A percentile compares a stretch with the other conserved stretches of the same genome.
Conservation (phyloP, 371 early-diverging fungal species). For the Zopfochytrium polystomum region DNA sequence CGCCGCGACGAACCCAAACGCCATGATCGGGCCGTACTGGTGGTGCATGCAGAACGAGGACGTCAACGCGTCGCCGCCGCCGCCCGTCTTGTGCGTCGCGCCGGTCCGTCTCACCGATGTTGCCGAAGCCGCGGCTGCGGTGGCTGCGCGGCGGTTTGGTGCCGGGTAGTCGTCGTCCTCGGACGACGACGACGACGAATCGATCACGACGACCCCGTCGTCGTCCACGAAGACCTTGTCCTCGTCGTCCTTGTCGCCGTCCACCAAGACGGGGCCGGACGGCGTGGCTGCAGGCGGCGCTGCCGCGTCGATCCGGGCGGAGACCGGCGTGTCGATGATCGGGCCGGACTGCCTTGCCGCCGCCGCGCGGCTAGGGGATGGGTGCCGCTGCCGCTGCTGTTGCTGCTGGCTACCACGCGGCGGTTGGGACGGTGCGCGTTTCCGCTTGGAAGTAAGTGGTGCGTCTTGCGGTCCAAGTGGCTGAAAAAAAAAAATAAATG, state of each 20-base stretch:
- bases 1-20: conserved; percentile 61
- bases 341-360: too few relatives aligned
- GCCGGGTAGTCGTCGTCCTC: neutral
- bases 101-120: neutral
- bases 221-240: conserved; percentile 8
- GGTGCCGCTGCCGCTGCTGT: too few relatives aligned
- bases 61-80: neutral
- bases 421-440: neutral
- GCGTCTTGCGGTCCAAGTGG: neutral
- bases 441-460: neutral
- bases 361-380: too few relatives aligned
- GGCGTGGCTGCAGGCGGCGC: too few relatives aligned
- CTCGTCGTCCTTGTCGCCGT: too few relatives aligned
- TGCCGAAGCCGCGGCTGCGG: neutral
- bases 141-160: too few relatives aligned
- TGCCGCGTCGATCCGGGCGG: too few relatives aligned
- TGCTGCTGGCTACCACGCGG: conserved; percentile 7
- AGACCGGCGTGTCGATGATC: too few relatives aligned
- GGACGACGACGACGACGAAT: neutral
- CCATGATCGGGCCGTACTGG: conserved; percentile 80
- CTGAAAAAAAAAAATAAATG: neutral
- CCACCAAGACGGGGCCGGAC: too few relatives aligned
- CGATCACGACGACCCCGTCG: neutral
- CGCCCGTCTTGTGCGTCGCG: neutral
- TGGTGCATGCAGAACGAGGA: conserved; percentile 59